These are phyloP conservation scores for Clavispora fructus DNA, from an alignment of 805 yeast genomes.

Conservation along the genomic window DNA sequence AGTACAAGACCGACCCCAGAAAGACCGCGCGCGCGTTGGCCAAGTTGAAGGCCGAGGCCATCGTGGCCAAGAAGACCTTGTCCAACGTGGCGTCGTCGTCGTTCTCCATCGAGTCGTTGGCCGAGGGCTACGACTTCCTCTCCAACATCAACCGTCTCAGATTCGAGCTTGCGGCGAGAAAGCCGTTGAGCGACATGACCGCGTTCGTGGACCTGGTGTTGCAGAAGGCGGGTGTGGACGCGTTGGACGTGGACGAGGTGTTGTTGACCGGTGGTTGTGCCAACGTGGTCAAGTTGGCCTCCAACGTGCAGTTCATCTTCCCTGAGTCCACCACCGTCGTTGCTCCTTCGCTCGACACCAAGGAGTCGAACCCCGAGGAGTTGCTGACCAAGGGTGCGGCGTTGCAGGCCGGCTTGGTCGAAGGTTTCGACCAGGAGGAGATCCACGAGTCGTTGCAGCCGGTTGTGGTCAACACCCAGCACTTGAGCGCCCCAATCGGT, in stretches of 20 bases:
- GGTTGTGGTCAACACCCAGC: conserved; percentile 82
- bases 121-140: conserved; percentile 92
- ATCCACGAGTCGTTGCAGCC: conserved; percentile 76
- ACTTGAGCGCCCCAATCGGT: conserved; percentile 80
- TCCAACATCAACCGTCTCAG: conserved; percentile 90
- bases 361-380: conserved; percentile 85
- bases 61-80: conserved; percentile 82
- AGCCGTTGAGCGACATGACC: conserved; percentile 69
- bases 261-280: conserved; percentile 91
- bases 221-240: conserved; percentile 77
- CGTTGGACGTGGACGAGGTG: conserved; percentile 85
- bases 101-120: conserved; percentile 89
- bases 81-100: conserved; percentile 85
- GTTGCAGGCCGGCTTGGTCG: conserved; percentile 85
- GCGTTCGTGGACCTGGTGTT: conserved; percentile 71
- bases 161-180: conserved; percentile 81
- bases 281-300: conserved; percentile 84
- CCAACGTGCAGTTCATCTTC: conserved; percentile 67
- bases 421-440: conserved; percentile 79
- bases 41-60: conserved; percentile 78
- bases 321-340: conserved; percentile 72
- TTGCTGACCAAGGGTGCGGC: conserved; percentile 93
- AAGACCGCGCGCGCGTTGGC: conserved; percentile 79
- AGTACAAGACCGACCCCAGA: conserved; percentile 75
- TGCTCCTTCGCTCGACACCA: conserved; percentile 68